These are phyloP conservation scores for Aspergillus quadricinctus DNA, from an alignment of 2,329 filamentous ascomycete species.

Conservation along the genomic window DNA sequence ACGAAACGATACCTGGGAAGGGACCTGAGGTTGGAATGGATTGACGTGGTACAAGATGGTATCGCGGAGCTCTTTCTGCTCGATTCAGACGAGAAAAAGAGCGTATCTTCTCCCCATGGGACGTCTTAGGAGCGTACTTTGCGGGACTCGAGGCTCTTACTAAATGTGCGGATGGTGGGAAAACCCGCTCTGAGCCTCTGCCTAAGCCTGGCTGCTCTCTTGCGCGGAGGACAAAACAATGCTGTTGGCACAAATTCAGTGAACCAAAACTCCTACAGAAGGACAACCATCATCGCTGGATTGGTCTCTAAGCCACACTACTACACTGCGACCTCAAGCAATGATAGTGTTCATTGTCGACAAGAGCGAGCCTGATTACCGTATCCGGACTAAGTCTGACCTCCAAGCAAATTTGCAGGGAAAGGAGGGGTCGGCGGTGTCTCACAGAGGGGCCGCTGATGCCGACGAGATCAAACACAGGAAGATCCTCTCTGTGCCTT, in stretches of 20 bases:
- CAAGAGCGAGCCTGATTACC: not conserved
- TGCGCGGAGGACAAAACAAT: slow-evolving; percentile 11
- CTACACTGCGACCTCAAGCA: not conserved
- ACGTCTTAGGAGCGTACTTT: slow-evolving; percentile 21
- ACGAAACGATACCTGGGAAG: slow-evolving; percentile 16
- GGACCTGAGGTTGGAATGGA: slow-evolving; percentile 21
- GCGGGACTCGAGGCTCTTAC: slow-evolving; percentile 27
- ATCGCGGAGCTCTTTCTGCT: slow-evolving; percentile 13
- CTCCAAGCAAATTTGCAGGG: slow-evolving; percentile 9
- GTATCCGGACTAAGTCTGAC: slow-evolving; percentile 5
- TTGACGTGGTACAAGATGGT: slow-evolving; percentile 18
- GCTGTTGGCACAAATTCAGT: slow-evolving; percentile 6
- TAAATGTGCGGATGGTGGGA: slow-evolving; percentile 22
- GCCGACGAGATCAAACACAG: slow-evolving; percentile 11
- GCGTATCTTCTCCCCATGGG: slow-evolving; percentile 18
- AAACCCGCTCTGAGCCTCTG: slow-evolving; percentile 12
- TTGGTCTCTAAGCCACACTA: not conserved
- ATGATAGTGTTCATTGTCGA: not conserved
- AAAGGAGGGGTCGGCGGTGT: slow-evolving; percentile 18
- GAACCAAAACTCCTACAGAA: slow-evolving; percentile 6
- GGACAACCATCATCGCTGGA: not conserved
- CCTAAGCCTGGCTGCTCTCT: slow-evolving; percentile 13
- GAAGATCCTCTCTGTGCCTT: not conserved
- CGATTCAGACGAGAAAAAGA: slow-evolving; percentile 19
- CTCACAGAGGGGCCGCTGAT: slow-evolving; percentile 16